Evolutionary conservation across 2,329 filamentous ascomycete species (phyloP).

Genomic region (Gaeumannomyces sp.): DNA sequence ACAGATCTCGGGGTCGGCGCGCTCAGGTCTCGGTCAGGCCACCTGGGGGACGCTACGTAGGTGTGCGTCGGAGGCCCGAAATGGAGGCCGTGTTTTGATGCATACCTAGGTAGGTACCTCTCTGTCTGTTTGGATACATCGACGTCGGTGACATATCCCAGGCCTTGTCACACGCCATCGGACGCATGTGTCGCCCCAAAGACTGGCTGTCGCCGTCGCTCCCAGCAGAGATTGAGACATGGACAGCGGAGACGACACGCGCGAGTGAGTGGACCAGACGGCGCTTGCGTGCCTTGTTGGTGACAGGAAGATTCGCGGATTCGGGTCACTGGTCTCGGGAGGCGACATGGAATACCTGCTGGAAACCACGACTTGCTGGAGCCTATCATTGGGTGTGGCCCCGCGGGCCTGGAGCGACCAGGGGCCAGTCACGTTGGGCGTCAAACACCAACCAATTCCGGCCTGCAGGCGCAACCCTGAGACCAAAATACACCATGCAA

Average conservation of each 20-base stretch:
- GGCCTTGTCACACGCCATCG: not conserved
- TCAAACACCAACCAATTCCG: not conserved
- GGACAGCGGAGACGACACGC: too few species aligned
- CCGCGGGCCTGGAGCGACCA: not conserved
- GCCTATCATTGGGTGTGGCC: too few species aligned
- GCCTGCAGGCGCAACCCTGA: too few species aligned
- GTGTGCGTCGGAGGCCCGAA: not conserved
- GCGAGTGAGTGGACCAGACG: too few species aligned
- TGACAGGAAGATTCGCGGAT: not conserved
- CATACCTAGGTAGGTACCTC: too few species aligned
- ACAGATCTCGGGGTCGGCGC: not conserved
- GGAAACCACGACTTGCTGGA: too few species aligned
- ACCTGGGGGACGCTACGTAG: not conserved
- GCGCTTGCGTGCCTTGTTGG: not conserved
- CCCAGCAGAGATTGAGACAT: too few species aligned
- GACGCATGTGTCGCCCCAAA: not conserved
- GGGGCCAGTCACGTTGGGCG: not conserved
- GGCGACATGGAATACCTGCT: too few species aligned
- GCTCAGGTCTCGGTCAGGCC: not conserved
- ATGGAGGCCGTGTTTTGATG: not conserved
- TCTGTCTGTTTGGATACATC: not conserved
- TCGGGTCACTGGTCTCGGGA: not conserved
- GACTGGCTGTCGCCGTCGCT: not conserved
- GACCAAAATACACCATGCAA: not conserved
- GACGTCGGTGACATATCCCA: not conserved